Percentiles rank a stretch among this genome's conserved stretches.
These are phyloP conservation scores for Phoma herbarum DNA, from an alignment of 2,329 filamentous ascomycete genomes.

Conservation along the genomic window DNA sequence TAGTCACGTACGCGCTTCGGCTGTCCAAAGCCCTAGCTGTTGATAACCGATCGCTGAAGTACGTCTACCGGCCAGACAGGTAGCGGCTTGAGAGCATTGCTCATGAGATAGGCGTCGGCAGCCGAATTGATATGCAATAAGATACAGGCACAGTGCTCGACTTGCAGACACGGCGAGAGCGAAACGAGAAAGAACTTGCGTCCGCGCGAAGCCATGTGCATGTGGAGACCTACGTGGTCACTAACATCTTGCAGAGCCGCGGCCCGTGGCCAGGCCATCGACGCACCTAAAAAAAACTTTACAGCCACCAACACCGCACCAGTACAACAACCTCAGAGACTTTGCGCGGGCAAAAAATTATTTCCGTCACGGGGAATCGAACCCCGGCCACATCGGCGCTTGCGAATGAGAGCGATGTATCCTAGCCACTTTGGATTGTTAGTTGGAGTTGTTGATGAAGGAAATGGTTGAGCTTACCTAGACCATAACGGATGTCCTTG, in stretches of 20 bases:
- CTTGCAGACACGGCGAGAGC: not conserved
- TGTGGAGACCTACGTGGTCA: not conserved
- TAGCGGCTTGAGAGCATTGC: not conserved
- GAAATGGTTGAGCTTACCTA: not conserved
- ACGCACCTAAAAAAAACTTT: not conserved
- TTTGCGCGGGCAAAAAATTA: not conserved
- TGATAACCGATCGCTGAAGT: not conserved
- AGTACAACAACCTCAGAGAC: not conserved
- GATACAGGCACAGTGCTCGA: not conserved
- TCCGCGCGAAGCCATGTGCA: not conserved
- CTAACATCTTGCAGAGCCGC: no score
- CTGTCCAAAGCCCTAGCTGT: not conserved
- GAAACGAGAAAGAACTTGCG: not conserved
- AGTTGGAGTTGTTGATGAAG: not conserved
- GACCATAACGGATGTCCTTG: not conserved
- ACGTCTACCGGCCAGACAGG: not conserved
- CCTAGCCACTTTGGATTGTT: conserved; percentile 10
- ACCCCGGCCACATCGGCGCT: conserved; percentile 10
- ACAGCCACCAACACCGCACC: not conserved
- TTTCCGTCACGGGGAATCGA: conserved; percentile 15
- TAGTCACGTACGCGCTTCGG: not conserved
- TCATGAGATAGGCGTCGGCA: no score
- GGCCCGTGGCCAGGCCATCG: not conserved
- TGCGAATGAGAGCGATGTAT: conserved; percentile 11
- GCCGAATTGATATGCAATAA: no score